phyloP scores from a whole-genome alignment of 23 red algal genomes.

The Gracilaria gracilis region DNA sequence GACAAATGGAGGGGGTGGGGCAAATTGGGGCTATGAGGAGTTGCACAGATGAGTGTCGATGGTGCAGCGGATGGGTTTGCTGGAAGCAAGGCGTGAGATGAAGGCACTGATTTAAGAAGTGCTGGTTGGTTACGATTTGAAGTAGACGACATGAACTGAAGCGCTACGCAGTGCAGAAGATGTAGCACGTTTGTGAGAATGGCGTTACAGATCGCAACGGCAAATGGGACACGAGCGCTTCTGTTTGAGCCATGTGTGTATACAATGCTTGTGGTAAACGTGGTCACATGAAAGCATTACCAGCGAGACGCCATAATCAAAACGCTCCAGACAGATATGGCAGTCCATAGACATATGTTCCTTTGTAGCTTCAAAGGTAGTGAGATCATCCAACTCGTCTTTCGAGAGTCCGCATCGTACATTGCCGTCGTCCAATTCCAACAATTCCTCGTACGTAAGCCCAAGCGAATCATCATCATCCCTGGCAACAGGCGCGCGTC shows the following conservation, averaged over 20 bases:
- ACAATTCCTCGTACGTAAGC: conserved; percentile 71
- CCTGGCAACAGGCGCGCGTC: conserved; percentile 25
- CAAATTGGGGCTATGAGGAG: too few species aligned
- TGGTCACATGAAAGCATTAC: conserved; percentile 72
- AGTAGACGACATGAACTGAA: not conserved
- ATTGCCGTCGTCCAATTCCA: conserved; percentile 72
- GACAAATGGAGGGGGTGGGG: not conserved
- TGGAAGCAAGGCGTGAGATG: not conserved
- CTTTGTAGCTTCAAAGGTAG: conserved; percentile 43
- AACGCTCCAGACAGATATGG: conserved; percentile 71
- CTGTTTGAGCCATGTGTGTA: conserved; percentile 71
- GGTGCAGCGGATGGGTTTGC: not conserved
- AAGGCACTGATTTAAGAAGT: conserved; percentile 17
- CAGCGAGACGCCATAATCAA: conserved; percentile 59
- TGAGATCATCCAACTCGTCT: conserved; percentile 61
- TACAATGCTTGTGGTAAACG: conserved; percentile 76
- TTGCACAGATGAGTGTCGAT: too few species aligned
- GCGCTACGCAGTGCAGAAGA: not conserved
- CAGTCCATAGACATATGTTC: conserved; percentile 30
- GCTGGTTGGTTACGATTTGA: conserved; percentile 8
- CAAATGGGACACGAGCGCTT: conserved; percentile 72
- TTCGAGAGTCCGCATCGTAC: conserved; percentile 67
- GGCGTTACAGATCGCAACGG: conserved; percentile 52
- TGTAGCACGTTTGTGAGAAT: not conserved
- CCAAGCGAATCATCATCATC: conserved; percentile 52